Evolutionary conservation across 257 asterid genomes (phyloP), one percentile per base, ranked within the genome.

Genomic region (Ophiorrhiza pumila): DNA sequence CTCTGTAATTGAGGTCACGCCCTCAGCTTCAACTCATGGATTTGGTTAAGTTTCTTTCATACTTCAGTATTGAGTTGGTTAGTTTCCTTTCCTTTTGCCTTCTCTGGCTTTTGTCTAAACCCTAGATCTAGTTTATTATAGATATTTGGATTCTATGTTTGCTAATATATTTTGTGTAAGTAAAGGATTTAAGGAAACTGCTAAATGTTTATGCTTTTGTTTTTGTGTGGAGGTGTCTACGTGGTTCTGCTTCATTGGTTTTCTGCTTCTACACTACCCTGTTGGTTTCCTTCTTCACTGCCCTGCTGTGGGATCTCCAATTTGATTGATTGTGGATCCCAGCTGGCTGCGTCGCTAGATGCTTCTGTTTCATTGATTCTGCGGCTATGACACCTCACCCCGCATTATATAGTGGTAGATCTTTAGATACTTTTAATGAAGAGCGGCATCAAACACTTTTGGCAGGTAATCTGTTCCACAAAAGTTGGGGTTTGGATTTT

Each of bases 171-270:
- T 79, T 79, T 75, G 72, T 53, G 77, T 73, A 77, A 72, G 68
- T 75, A 65, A 69, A 46, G 34, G 58, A 75, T 84, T 77, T 20
- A 49, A 60, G 69, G 34, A 63, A 66, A 74, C 75, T 75, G 76
- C 98, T 85, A 77, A 89, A 89, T 71, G 64, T 82, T 81, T 77
- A 82, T 89, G 88, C 82, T 87, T 89, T 90, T 89, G 83, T 86
- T 87, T 90, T 86, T 85, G 83, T 91, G 89, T 84, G 88, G 91
- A 92, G 98, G 97, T 92, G 81, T 90, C 86, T 78, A 73, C 96
- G 76, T 86, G 96, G 87, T 88, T 80, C 96, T 88, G 93, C 97
- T 80, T 87, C 97, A 84, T 86, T 85, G 92, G 94, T 89, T 83
- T 86, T 88, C 93, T 90, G 82, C 94, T 81, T 90, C 98, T 90